Percentiles rank a stretch among this genome's conserved stretches.
phyloP scores from a whole-genome alignment of 192 early-diverging fungal species.

The Diversispora epigaea region DNA sequence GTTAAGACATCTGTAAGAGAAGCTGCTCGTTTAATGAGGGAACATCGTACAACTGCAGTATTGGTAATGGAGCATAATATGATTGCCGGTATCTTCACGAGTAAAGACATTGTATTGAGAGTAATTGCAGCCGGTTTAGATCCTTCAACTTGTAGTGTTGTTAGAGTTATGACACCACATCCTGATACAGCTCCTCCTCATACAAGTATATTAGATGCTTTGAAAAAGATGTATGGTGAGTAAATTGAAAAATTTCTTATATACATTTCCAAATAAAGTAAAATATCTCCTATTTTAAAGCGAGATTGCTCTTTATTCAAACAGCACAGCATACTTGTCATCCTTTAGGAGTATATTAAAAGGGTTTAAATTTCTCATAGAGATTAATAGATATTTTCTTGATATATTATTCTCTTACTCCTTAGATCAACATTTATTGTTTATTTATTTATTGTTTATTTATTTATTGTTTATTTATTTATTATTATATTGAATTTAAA shows the following conservation, averaged over 20 bases:
- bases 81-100: conserved; percentile 91
- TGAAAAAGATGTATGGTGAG: conserved; percentile 80
- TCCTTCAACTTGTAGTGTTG: conserved; percentile 86
- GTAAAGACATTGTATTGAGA: conserved; percentile 83
- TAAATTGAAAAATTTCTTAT: neutral
- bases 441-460: no score
- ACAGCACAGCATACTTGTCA: conserved; percentile 7
- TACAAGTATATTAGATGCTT: conserved; percentile 77
- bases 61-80: conserved; percentile 69
- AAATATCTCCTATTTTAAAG: conserved; percentile 6
- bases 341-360: conserved; percentile 9
- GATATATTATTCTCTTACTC: neutral
- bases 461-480: no score
- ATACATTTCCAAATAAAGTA: neutral
- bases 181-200: conserved; percentile 73
- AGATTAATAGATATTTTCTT: neutral
- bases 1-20: conserved; percentile 69
- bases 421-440: neutral
- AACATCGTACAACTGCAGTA: conserved; percentile 69
- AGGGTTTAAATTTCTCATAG: neutral
- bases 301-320: neutral
- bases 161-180: conserved; percentile 95
- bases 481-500: no score
- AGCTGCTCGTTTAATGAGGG: conserved; percentile 73
- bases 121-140: conserved; percentile 86